Conservation (phyloP, 2,329 filamentous ascomycete genomes). For the Colletotrichum tamarilloi region DNA sequence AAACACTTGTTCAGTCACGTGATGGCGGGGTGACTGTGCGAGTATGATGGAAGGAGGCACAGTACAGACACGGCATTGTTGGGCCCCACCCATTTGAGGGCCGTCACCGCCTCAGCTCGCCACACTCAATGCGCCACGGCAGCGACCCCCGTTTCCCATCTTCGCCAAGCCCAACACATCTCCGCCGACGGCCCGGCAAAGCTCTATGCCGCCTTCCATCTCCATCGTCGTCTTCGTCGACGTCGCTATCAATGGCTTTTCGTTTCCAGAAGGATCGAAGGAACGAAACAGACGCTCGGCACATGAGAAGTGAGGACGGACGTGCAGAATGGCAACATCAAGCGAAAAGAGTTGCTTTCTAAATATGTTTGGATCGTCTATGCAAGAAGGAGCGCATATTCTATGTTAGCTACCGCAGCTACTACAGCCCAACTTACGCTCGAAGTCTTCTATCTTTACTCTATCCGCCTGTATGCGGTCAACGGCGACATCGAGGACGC, state of each 20-base stretch:
- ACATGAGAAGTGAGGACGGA: not conserved
- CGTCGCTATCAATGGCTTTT: not conserved
- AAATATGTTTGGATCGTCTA: not conserved
- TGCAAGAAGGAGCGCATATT: not conserved
- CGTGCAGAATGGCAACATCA: not conserved
- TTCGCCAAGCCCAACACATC: not conserved
- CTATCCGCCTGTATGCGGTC: not conserved
- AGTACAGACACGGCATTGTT: not conserved
- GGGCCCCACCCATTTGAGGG: not conserved
- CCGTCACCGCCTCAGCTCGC: not conserved
- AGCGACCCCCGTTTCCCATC: not conserved
- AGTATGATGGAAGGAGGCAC: not conserved
- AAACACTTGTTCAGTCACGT: slow-evolving; percentile 9
- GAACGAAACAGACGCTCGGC: not conserved
- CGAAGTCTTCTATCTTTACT: not conserved
- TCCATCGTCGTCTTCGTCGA: not conserved
- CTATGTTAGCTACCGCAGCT: not conserved
- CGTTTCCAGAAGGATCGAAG: not conserved
- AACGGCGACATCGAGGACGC: not conserved
- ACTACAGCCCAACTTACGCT: not conserved
- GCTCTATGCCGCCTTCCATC: not conserved
- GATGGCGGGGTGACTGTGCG: slow-evolving; percentile 34
- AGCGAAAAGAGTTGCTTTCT: not conserved
- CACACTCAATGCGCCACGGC: not conserved
- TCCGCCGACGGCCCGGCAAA: not conserved